phyloP scores from a whole-genome alignment of 1,284 basidiomycete species.

The Singerocomus inundabilis region DNA sequence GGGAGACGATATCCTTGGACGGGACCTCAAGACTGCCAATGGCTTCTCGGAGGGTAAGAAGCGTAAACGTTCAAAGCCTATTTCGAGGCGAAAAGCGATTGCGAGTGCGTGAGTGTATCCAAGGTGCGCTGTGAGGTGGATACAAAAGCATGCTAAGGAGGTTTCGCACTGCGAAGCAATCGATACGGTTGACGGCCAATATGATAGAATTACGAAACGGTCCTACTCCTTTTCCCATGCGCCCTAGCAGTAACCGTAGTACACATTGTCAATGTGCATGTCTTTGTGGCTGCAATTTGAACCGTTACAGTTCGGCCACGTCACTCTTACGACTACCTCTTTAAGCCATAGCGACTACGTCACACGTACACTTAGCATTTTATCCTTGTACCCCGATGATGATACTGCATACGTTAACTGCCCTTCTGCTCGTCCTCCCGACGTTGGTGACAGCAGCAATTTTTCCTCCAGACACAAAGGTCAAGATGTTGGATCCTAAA shows the following conservation, averaged over 20 bases:
- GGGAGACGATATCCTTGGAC: constrained; percentile 89
- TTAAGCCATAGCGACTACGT: not conserved
- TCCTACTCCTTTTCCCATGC: too few relatives aligned
- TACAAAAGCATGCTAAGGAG: not conserved
- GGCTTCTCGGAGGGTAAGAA: constrained; percentile 87
- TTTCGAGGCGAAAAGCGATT: constrained; percentile 54
- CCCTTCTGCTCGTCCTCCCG: constrained; percentile 39
- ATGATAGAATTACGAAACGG: constrained; percentile 6
- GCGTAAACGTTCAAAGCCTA: constrained; percentile 73
- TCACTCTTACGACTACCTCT: constrained; percentile 8
- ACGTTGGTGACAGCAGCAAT: constrained; percentile 66
- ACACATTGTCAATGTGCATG: not conserved
- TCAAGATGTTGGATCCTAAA: constrained; percentile 75
- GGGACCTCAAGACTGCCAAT: constrained; percentile 84
- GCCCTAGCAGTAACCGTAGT: too few relatives aligned
- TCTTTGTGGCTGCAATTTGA: not conserved
- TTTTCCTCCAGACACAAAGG: constrained; percentile 67
- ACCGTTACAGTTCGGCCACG: constrained; percentile 19
- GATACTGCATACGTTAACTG: constrained; percentile 22
- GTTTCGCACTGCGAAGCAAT: not conserved
- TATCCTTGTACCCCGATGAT: constrained; percentile 16
- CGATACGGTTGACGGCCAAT: not conserved
- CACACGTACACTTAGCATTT: not conserved
- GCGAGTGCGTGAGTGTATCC: constrained; percentile 12
- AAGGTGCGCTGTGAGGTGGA: not conserved